Percentiles rank a stretch among this genome's conserved stretches.
These are phyloP conservation scores for Leccinum broughii DNA, from an alignment of 768 basidiomycete species.

Conservation along the genomic window DNA sequence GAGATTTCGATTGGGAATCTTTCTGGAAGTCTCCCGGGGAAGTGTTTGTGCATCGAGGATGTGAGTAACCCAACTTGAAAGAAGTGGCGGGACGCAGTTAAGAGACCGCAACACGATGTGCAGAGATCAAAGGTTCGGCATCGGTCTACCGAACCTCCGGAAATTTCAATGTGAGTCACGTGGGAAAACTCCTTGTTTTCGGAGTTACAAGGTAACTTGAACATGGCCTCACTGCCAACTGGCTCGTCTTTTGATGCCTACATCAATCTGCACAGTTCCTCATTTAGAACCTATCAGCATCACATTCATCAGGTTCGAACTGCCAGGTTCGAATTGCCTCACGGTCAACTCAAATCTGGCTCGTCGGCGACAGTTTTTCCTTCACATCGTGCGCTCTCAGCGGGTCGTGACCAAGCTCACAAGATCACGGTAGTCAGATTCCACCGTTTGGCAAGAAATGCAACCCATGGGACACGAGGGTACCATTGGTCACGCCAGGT, in stretches of 20 bases:
- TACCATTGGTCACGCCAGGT: too few relatives aligned
- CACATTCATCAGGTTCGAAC: background rate
- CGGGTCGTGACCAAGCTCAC: too few relatives aligned
- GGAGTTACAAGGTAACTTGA: background rate
- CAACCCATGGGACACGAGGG: background rate
- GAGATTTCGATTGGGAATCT: background rate
- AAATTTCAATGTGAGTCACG: background rate
- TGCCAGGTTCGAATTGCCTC: background rate
- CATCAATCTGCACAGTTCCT: background rate
- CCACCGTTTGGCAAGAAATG: conserved; percentile 1
- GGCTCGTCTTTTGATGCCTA: conserved; percentile 1
- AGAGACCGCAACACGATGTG: background rate
- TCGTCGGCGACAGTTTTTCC: background rate
- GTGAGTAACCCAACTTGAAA: background rate
- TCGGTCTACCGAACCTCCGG: background rate
- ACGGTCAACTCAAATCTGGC: background rate
- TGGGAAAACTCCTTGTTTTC: background rate
- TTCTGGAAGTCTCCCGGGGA: background rate
- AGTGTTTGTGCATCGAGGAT: background rate
- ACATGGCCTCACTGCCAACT: conserved; percentile 6
- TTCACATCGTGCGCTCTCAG: background rate
- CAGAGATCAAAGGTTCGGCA: too few relatives aligned
- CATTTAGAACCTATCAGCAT: background rate
- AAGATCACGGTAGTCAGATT: background rate
- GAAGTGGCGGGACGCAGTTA: background rate